Conservation (phyloP, 306 rosid genomes). For the Cicer chorassanicum region DNA sequence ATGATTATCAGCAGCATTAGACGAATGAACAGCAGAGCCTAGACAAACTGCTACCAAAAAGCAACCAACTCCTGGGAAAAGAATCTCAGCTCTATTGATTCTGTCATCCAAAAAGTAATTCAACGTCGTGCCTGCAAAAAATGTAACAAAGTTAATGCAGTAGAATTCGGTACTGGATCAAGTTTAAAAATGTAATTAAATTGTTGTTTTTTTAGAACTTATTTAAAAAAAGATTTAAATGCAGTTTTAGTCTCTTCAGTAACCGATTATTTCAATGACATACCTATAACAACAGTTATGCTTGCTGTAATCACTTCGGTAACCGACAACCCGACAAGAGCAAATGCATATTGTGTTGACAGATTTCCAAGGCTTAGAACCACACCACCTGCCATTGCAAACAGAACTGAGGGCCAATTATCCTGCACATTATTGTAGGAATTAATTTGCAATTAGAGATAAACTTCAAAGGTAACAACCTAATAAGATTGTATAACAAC, state of each 20-base stretch:
- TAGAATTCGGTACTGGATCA: slow-evolving; percentile 6
- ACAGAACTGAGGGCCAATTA: slow-evolving; percentile 86
- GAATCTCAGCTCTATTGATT: slow-evolving; percentile 85
- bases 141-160: slow-evolving; percentile 35
- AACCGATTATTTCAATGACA: background rate
- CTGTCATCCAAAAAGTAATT: slow-evolving; percentile 85
- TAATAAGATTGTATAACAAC: too few species aligned
- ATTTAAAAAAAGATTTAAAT: too few species aligned
- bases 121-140: slow-evolving; percentile 76
- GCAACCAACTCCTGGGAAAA: slow-evolving; percentile 91
- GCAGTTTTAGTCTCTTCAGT: too few species aligned
- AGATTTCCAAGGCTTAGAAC: slow-evolving; percentile 90
- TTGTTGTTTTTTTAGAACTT: too few species aligned
- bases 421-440: slow-evolving; percentile 53
- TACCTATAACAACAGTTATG: slow-evolving; percentile 83
- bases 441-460: slow-evolving; percentile 43
- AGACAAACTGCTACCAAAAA: slow-evolving; percentile 85
- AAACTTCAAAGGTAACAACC: background rate
- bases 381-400: slow-evolving; percentile 87
- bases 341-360: slow-evolving; percentile 76
- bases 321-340: slow-evolving; percentile 87
- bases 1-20: slow-evolving; percentile 75
- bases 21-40: slow-evolving; percentile 85
- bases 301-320: slow-evolving; percentile 81
- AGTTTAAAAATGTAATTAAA: too few species aligned